phyloP scores from a whole-genome alignment of 352 stramenopile genomes.

The Phytophthora ramorum region DNA sequence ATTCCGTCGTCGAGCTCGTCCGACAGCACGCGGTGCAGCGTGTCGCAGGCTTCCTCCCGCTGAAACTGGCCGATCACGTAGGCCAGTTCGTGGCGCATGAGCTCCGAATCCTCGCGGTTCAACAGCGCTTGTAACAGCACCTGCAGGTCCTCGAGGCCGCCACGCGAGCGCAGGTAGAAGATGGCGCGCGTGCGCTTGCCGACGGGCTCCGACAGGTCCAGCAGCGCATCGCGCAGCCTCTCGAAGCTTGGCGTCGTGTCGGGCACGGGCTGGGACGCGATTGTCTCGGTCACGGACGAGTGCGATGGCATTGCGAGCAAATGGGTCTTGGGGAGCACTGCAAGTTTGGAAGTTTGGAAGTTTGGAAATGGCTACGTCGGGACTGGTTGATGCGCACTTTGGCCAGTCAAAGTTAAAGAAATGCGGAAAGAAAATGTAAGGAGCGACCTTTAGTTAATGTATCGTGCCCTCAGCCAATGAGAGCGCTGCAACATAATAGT shows the following conservation, averaged over 20 bases:
- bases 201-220: conserved; percentile 86
- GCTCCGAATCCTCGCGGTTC: conserved; percentile 91
- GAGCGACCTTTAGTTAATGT: conserved; percentile 1
- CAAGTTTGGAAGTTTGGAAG: neutral
- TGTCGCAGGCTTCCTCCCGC: conserved; percentile 82
- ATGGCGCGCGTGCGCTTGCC: conserved; percentile 92
- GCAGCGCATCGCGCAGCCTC: conserved; percentile 58
- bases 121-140: conserved; percentile 79
- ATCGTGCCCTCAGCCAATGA: neutral
- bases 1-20: conserved; percentile 92
- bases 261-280: neutral
- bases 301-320: conserved; percentile 25
- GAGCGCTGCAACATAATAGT: neutral
- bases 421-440: conserved; percentile 8
- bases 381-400: neutral
- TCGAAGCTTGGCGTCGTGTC: conserved; percentile 64
- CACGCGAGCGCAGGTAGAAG: conserved; percentile 91
- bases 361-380: conserved; percentile 26
- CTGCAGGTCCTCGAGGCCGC: conserved; percentile 76
- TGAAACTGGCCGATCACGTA: conserved; percentile 99
- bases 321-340: neutral
- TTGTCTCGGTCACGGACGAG: conserved; percentile 28
- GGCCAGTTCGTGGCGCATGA: conserved; percentile 98
- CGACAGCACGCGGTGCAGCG: conserved; percentile 77
- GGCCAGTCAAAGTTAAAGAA: conserved; percentile 16